Evolutionary conservation across 75 land plant genomes (phyloP).

Genomic region (Sequoia sempervirens): DNA sequence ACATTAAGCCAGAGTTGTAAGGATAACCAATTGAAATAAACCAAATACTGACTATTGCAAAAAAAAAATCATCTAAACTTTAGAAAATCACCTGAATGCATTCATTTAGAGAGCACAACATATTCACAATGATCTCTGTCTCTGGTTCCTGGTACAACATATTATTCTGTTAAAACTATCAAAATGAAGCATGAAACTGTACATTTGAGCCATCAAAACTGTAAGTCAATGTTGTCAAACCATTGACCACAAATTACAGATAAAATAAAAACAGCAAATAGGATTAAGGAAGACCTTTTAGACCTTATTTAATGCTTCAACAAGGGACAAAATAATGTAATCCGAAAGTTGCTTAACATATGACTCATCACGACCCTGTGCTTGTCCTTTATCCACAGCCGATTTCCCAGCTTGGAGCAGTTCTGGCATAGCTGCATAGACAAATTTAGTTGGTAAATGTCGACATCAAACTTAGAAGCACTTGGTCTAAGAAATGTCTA

Average conservation of each 20-base stretch:
- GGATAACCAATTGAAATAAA: neutral
- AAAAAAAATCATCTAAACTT: neutral
- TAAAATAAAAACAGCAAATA: neutral
- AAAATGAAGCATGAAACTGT: neutral
- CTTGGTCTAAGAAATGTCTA: neutral
- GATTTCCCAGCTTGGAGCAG: slow-evolving; percentile 42
- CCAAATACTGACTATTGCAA: neutral
- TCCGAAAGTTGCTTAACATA: slow-evolving; percentile 55
- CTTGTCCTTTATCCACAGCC: slow-evolving; percentile 53
- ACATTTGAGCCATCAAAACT: neutral
- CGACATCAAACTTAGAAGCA: neutral
- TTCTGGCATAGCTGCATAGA: slow-evolving; percentile 44
- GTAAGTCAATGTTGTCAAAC: neutral
- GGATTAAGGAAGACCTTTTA: neutral
- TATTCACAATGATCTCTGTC: slow-evolving; percentile 31
- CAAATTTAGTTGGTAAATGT: neutral
- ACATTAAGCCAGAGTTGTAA: neutral
- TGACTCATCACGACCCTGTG: slow-evolving; percentile 39
- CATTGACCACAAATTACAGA: neutral
- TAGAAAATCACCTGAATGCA: slow-evolving; percentile 34
- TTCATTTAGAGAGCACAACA: slow-evolving; percentile 46
- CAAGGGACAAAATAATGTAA: slow-evolving; percentile 43
- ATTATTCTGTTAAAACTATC: neutral
- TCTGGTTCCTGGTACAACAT: slow-evolving; percentile 39
- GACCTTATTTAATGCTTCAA: slow-evolving; percentile 56